Evolutionary conservation across 1,284 basidiomycete genomes (phyloP), one percentile per base, ranked within the genome.

Genomic region (Puccinia polysora): DNA sequence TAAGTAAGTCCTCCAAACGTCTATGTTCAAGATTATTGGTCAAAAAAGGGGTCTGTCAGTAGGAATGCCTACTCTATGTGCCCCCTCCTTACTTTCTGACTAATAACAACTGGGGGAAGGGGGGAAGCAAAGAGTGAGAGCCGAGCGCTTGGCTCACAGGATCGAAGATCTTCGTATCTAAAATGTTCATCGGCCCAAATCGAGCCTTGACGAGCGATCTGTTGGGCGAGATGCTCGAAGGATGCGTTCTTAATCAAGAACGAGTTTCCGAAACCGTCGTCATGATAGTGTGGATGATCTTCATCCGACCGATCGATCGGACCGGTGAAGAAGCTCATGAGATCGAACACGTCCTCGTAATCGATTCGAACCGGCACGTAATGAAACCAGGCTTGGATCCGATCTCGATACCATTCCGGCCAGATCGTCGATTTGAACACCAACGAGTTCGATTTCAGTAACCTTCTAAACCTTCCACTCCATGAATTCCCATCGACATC

Each of bases 331-430:
- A 83, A 84, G 4, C 81, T 80, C 77, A 84, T 80, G 59, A 82
- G 78, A 73, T 81, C 78, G 78, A 81, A 83, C 4, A 84, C 75
- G 74, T 84, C 83, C 12, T 81, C 80, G 64, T 83, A 82, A 74
- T 84, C 84, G 7, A 83, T 75, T 75, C 86, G 83, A 40, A 87
- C 79, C 0, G 86, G 86, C 1, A 87, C 80, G 74, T 85, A 87
- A 77, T 87, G 86, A 1, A 86, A 82, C 85, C 85, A 86, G 0
- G 82, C 82, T 65, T 80, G 80, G 4, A 84, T 78, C n/a, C 83
- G 81, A 56, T 84, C 83, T 30, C 78, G 75, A 69, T 80, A 77
- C 67, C 82, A 83, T 75, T 83, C 82, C 8, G 80, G 80, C 75
- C 80, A 82, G 30, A 82, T 78, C 1, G 81, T 81, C 25, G 78